Base-by-base conservation (phyloP, 345 rosid genomes). In the Arabidopsis thaliana region DNA sequence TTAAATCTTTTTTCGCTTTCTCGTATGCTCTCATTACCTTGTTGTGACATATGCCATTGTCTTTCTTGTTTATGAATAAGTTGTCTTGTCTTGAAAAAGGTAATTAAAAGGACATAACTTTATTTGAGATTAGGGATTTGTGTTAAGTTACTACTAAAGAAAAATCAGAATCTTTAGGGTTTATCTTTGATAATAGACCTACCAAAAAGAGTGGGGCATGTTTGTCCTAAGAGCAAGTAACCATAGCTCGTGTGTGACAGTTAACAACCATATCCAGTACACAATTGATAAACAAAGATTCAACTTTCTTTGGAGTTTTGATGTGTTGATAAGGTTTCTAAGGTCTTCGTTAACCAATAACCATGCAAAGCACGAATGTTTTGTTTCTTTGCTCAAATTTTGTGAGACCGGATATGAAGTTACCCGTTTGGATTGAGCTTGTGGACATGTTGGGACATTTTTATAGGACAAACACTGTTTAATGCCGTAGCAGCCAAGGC, bases 171-270 rank as follows among this genome's bases (percentile, higher is more conserved):
- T 36, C 58, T 34, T 14, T 77, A 77, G 59, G 67, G 76, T 70
- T 70, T 76, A 76, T 41, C 16, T 52, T 20, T 22, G n/a, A 52
- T 16, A 38, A 70, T 24, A 53, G 4, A 12, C 44, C 50, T 53
- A 69, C 14, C 23, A 63, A 62, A 69, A 41, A 37, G 22, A 64
- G 67, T 70, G 76, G 76, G 81, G 10, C 68, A 78, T 59, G 50
- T 65, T n/a, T 71, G 77, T 78, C 81, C 52, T 65, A 23, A 78
- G 73, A 78, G 72, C 33, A 70, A 64, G 80, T 78, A 71, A 65
- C 68, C 76, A 58, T 50, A 72, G 63, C 73, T 65, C 73, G 73
- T 78, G 77, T 59, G 64, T 67, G 72, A 72, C 68, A 65, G 28
- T 50, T 41, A 66, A 60, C 73, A 78, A 65, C 40, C 42, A 50